Evolutionary conservation across 2,329 filamentous ascomycete species (phyloP), one percentile per base, ranked within the genome.

Genomic region (Stagonosporopsis cucurbitacearum): DNA sequence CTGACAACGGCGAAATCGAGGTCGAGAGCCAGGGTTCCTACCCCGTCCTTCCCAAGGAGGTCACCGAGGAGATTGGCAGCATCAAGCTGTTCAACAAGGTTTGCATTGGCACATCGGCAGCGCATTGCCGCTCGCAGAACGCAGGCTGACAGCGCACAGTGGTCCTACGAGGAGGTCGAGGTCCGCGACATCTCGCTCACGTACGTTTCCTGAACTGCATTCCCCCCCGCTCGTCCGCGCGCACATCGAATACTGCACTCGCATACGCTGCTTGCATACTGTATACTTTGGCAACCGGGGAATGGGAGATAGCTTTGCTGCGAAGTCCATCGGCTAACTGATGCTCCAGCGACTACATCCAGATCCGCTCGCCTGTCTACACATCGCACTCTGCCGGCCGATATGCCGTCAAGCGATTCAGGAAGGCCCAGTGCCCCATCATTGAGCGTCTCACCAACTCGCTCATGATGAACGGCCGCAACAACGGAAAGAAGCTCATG

Each of bases 401-500:
- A 80, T 99, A 96, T 88, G 95, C 95, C 79, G 88, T 89, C 84
- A 99, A 99, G 92, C 90, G 96, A 79, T 99, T 99, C 92, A 91
- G 95, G 86, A 99, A 99, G 90, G 95, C 96, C 80, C 96, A 98
- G 88, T 99, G 95, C 91, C 95, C 95, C 77, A 98, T 99, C 89
- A 97, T 99, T 80, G 95, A 99, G 91, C 94, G 95, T 81, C 89
- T 99, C 75, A 99, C 95, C 87, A 99, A 99, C 91, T 98, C 95
- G 60, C 89, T 99, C 81, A 99, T 99, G 96, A 98, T 98, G 94
- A 96, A 99, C 89, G 95, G 95, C 83, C 95, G 95, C 84, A 99
- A 99, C 91, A 99, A 97, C 91, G 95, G 95, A 84, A 99, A 99
- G 91, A 99, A 99, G 92, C 89, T 98, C 79, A 97, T 96, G 93